Base-by-base conservation (phyloP, 2,329 filamentous ascomycete genomes). In the Alternaria ethzedia region DNA sequence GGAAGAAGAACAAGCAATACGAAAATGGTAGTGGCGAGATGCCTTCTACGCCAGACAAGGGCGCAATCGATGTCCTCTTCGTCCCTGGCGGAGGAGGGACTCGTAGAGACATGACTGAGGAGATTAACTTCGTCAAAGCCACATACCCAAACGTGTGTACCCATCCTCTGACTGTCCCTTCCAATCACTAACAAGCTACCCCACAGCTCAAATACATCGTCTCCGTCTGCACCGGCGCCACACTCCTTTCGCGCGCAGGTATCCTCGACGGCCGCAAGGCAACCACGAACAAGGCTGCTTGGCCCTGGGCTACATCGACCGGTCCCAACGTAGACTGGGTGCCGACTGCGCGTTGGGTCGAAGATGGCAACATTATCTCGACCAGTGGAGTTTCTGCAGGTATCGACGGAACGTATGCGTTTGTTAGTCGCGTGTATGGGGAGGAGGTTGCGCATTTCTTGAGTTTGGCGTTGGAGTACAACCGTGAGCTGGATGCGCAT, bases 281-380 rank as follows among this genome's bases (percentile, higher is more conserved):
- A 3, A 92, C 90, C 1, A 89, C 88, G 6, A 92, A 92, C 73
- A 92, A 92, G 78, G 75, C 75, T 4, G 80, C 83, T 0, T 91
- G 85, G 83, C 7, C 61, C 0, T 77, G 73, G 72, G 84, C 86
- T 2, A 84, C 75, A 0, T 75, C 80, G 72, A 84, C 66, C 79
- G 86, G 3, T 76, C 83, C 1, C 75, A 84, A 23, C 82, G 88
- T 8, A 72, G 85, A 15, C 6, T 78, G 76, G 91, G 88, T 89
- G 80, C 88, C 55, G 73, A 82, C 5, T 76, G 83, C 50, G 85
- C 82, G 89, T 44, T 91, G 88, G 86, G 86, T 90, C 0, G 79
- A 82, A 1, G 89, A 91, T 76, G 89, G 87, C 23, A 90, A 91
- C 57, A 80, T 91, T 12, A 92, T 89, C 86, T 86, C 86, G 3